Evolutionary conservation across 371 early-diverging fungal species (phyloP).

Genomic region (Syncephalastrum sp.): DNA sequence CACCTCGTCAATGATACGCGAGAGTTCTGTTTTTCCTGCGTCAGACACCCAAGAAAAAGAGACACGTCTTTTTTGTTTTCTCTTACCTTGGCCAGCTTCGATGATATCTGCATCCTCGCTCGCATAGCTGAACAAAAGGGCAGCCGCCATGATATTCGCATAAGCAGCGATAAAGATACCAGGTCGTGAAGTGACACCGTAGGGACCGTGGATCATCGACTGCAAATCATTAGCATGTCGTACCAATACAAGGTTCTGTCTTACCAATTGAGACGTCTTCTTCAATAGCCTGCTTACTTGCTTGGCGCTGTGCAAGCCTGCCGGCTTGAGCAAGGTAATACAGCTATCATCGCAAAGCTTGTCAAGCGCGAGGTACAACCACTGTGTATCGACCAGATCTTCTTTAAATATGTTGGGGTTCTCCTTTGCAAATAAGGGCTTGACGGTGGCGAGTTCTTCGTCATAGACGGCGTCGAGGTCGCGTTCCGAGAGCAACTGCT

Average conservation of each 20-base stretch:
- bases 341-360: background rate
- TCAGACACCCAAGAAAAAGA: background rate
- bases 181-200: constrained; percentile 33
- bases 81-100: background rate
- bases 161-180: constrained; percentile 37
- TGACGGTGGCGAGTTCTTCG: constrained; percentile 25
- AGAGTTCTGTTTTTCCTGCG: constrained; percentile 19
- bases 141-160: constrained; percentile 14
- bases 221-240: constrained; percentile 2
- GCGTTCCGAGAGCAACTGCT: constrained; percentile 16
- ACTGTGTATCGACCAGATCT: constrained; percentile 53
- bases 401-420: constrained; percentile 58
- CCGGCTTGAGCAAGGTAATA: background rate
- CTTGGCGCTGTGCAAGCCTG: background rate
- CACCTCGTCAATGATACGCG: constrained; percentile 8
- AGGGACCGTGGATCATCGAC: constrained; percentile 44
- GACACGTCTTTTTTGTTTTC: background rate
- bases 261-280: no score
- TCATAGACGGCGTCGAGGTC: constrained; percentile 16
- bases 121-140: constrained; percentile 14
- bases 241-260: no score
- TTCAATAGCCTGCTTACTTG: no score
- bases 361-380: constrained; percentile 31
- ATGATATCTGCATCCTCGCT: constrained; percentile 1
- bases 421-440: constrained; percentile 50